Conservation (phyloP, 345 rosid species). For the Draba incana region DNA sequence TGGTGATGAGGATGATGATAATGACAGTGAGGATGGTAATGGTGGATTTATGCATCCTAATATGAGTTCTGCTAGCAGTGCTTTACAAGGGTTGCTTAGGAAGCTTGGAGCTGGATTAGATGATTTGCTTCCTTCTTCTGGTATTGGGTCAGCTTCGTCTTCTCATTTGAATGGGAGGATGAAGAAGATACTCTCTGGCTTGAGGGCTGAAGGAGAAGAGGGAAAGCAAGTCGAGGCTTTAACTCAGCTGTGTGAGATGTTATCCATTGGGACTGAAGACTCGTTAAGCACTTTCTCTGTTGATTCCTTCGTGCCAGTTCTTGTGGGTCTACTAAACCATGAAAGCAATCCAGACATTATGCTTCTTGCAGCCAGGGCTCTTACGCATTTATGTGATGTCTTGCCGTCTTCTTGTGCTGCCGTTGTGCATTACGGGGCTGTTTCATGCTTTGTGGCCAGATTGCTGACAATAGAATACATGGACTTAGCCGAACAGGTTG, state of each 20-base stretch:
- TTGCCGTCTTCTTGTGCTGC: conserved; percentile 98
- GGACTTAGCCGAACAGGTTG: conserved; percentile 99
- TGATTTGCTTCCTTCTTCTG: conserved; percentile 84
- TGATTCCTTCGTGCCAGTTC: conserved; percentile 92
- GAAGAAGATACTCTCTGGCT: conserved; percentile 90
- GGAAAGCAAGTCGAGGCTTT: conserved; percentile 98
- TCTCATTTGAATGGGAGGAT: conserved; percentile 84
- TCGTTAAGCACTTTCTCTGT: conserved; percentile 93
- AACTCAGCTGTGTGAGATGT: conserved; percentile 96
- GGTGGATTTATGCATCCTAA: conserved; percentile 82
- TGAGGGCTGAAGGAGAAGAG: conserved; percentile 96
- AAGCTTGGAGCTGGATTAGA: conserved; percentile 98
- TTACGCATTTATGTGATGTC: conserved; percentile 95
- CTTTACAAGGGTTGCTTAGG: conserved; percentile 86
- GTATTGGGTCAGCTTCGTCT: conserved; percentile 77
- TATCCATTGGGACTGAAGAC: conserved; percentile 97
- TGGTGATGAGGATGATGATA: conserved; percentile 67
- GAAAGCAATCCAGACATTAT: conserved; percentile 97
- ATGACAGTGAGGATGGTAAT: conserved; percentile 89
- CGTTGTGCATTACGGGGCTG: conserved; percentile 97
- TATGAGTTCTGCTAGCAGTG: conserved; percentile 92
- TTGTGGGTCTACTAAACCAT: conserved; percentile 90
- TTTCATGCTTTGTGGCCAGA: conserved; percentile 88
- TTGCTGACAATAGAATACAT: conserved; percentile 95
- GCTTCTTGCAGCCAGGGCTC: conserved; percentile 99